Base-by-base conservation (phyloP, 352 stramenopile genomes). In the Pythium plurisporium region DNA sequence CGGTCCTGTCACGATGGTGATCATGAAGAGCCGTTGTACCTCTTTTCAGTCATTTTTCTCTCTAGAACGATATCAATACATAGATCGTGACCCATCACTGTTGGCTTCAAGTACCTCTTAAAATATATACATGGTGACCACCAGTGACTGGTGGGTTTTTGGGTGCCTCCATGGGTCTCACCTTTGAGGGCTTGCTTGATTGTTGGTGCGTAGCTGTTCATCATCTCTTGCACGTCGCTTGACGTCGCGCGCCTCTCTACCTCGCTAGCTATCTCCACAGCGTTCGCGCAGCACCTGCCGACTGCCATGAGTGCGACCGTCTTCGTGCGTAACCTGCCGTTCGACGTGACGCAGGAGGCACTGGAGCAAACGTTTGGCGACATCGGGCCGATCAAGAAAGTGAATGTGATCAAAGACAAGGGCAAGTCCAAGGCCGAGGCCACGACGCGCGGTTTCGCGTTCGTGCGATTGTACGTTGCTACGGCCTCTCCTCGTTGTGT, bases 341-440 rank as follows among this genome's bases (percentile, higher is more conserved):
- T 88, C 51, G 82, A 82, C 62, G 75, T 91, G 47, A 91, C 82
- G 54, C 81, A 91, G 69, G 79, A 91, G 61, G 79, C 88, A 69
- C 75, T 94, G 30, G 84, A 94, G 76, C 66, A 87, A 41, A 64
- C 89, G 38, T 94, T 94, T 62, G 74, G 84, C 45, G 79, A 91
- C 37, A 73, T 94, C 30, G 84, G 84, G 5, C 84, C 84, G 27
- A 78, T 92, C 29, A 89, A 80, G 63, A 91, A 94, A 70, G 87
- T 94, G 47, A 80, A 90, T 72, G 67, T 94, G 47, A 94, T 94
- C 66, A 94, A 94, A 59, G 79, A 94, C 61, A 94, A 94, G 70
- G 84, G 84, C 69, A 89, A 88, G 55, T 67, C 66, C 49, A 92
- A 91, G 73, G 79, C 66, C 62, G 82, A 92, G 50, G 82, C 78